Conservation (phyloP, 2,329 filamentous ascomycete genomes). For the Atkinsonella hypoxylon region DNA sequence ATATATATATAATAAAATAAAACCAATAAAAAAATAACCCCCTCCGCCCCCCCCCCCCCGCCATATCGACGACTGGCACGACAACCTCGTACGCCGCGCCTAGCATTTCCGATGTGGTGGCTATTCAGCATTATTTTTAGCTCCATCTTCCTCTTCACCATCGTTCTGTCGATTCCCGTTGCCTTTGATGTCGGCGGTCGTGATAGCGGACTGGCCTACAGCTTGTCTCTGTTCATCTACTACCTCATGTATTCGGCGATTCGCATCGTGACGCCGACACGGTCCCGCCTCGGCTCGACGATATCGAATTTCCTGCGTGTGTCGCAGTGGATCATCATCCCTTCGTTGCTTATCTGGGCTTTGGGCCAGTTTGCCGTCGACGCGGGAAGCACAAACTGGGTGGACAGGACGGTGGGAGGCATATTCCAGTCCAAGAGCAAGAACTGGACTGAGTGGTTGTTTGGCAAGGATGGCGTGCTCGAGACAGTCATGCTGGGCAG, state of each 20-base stretch:
- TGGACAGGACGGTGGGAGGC: constrained; percentile 63
- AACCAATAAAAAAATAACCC: neutral
- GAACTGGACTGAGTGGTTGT: constrained; percentile 73
- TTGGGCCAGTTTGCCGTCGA: constrained; percentile 93
- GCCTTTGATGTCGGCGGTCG: constrained; percentile 96
- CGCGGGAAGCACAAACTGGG: constrained; percentile 65
- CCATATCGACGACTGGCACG: constrained; percentile 6
- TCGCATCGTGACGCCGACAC: constrained; percentile 68
- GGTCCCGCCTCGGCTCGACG: constrained; percentile 61
- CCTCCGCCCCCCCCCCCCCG: too few species aligned
- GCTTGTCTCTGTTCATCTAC: constrained; percentile 75
- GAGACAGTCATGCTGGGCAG: constrained; percentile 70
- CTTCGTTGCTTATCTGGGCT: constrained; percentile 83
- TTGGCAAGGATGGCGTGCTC: constrained; percentile 72
- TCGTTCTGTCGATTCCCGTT: constrained; percentile 90
- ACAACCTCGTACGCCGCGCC: constrained; percentile 14
- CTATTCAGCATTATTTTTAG: constrained; percentile 70
- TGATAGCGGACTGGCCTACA: constrained; percentile 89
- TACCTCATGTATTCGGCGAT: constrained; percentile 80
- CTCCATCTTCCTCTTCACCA: constrained; percentile 75
- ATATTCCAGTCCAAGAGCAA: constrained; percentile 49
- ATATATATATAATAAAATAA: too few species aligned
- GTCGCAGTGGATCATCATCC: constrained; percentile 79
- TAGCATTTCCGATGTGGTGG: constrained; percentile 57
- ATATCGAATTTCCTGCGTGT: constrained; percentile 58